Evolutionary conservation across 139 green algal genomes (phyloP).

Genomic region (Chlamydomonas urium): DNA sequence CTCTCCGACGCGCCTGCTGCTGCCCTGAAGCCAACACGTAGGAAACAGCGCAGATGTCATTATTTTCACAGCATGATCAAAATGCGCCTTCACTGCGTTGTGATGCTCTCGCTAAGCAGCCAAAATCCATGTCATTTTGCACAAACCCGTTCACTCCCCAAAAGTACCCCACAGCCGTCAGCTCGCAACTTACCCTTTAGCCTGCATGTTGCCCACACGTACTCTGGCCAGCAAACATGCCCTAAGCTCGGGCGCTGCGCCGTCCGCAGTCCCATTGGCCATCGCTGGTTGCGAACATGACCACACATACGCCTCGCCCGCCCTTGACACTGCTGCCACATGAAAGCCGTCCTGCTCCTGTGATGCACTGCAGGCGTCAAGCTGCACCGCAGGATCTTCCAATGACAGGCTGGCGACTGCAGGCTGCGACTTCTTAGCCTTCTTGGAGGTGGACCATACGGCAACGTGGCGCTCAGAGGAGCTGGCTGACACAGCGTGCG

Average conservation of each 20-base stretch:
- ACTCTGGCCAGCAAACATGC: slow-evolving; percentile 35
- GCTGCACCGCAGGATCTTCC: slow-evolving; percentile 38
- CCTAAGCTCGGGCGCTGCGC: no score
- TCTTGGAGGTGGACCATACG: slow-evolving; percentile 46
- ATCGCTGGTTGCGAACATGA: slow-evolving; percentile 5
- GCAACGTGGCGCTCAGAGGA: slow-evolving; percentile 54
- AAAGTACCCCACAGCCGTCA: neutral
- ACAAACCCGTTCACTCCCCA: neutral
- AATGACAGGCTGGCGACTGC: slow-evolving; percentile 38
- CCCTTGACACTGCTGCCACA: slow-evolving; percentile 42
- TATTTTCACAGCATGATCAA: no score
- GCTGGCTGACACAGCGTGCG: slow-evolving; percentile 47
- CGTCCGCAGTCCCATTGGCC: neutral
- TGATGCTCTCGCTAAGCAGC: no score
- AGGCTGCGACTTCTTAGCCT: slow-evolving; percentile 32
- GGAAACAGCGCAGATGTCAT: no score
- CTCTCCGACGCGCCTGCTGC: slow-evolving; percentile 7
- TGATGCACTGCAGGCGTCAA: slow-evolving; percentile 11
- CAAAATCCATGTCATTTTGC: no score
- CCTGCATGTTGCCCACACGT: slow-evolving; percentile 12
- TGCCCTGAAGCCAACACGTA: neutral
- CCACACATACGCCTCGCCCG: slow-evolving; percentile 58
- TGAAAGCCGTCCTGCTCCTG: slow-evolving; percentile 26
- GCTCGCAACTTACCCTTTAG: slow-evolving; percentile 27
- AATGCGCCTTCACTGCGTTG: no score